Evolutionary conservation across 2,329 filamentous ascomycete species (phyloP).

Genomic region (Trichoderma simmonsii): DNA sequence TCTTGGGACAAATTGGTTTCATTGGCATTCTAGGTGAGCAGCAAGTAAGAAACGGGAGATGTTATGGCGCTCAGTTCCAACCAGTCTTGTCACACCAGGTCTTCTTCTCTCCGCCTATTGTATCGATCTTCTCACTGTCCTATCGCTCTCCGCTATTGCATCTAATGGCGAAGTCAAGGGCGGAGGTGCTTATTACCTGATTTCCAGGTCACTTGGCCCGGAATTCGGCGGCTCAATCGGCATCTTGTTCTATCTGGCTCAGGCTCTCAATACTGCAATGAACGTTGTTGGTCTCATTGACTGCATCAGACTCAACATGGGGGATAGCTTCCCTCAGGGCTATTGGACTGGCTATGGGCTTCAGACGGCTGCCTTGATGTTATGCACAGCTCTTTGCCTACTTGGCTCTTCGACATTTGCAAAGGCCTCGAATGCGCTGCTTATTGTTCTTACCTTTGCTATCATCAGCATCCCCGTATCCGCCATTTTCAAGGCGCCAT

Average conservation of each 20-base stretch:
- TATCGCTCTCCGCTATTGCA: slow-evolving; percentile 84
- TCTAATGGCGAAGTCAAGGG: slow-evolving; percentile 87
- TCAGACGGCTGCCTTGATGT: slow-evolving; percentile 65
- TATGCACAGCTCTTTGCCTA: slow-evolving; percentile 73
- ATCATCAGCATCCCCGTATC: slow-evolving; percentile 81
- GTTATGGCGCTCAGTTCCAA: background rate
- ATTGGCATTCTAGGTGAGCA: slow-evolving; percentile 72
- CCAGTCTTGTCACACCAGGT: slow-evolving; percentile 41
- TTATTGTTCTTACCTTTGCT: slow-evolving; percentile 67
- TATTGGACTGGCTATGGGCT: slow-evolving; percentile 77
- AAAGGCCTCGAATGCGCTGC: slow-evolving; percentile 72
- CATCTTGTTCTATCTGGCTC: slow-evolving; percentile 86
- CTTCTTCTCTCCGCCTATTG: slow-evolving; percentile 73
- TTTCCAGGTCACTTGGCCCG: slow-evolving; percentile 78
- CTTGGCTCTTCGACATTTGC: slow-evolving; percentile 78
- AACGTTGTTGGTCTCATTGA: slow-evolving; percentile 85
- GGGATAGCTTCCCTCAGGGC: slow-evolving; percentile 61
- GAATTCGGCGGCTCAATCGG: slow-evolving; percentile 90
- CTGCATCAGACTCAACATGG: slow-evolving; percentile 75
- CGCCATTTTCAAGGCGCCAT: slow-evolving; percentile 65
- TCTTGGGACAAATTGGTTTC: slow-evolving; percentile 76
- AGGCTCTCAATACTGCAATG: slow-evolving; percentile 80
- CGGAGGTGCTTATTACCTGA: slow-evolving; percentile 84
- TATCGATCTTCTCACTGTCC: slow-evolving; percentile 78
- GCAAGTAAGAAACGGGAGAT: background rate